Evolutionary conservation across 2,329 filamentous ascomycete species (phyloP), one percentile per base, ranked within the genome.

Genomic region (Teratosphaeria epicoccoides): DNA sequence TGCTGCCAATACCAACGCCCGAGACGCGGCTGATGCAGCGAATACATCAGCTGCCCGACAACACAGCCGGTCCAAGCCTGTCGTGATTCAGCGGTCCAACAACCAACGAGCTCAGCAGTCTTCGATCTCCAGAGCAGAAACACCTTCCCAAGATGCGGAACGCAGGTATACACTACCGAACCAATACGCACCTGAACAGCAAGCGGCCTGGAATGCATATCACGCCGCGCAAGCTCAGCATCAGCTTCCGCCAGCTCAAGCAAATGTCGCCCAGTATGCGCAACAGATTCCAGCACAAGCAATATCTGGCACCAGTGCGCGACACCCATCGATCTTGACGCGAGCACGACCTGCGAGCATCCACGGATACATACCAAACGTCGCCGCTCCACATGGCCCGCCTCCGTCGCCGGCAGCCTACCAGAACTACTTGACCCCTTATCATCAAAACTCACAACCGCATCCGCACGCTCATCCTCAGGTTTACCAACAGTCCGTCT

Each of bases 361-460:
- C 29, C 52, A 60, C 24, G 52, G 52, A 23, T 52, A 55, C 52
- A 50, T 22, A 20, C n/a, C 49, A 44, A 14, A 44, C 44, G 26
- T 28, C 25, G 24, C 47, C 37, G 26, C 51, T 9, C 49, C 47
- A 24, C 52, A 53, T 43, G 61, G 58, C 14, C 61, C 59, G 12
- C 61, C 58, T 17, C 58, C 58, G 14, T 56, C 63, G n/a, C 56
- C 57, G n/a, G 63, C 62, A 20, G 59, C 60, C 9, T 63, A 60
- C 46, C 59, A 60, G 29, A 53, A 57, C 25, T 58, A 58, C 24
- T 52, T 52, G 24, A 50, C 56, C 24, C 51, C 47, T 12, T 43
- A 56, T 23, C 46, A 55, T 26, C 50, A 50, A 47, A 28, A 51
- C 1, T 7, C n/a, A 17, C 33, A 40, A 7, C n/a, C 33, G n/a